Conservation (phyloP, 164 flowering plant species). For the Annona squamosa region DNA sequence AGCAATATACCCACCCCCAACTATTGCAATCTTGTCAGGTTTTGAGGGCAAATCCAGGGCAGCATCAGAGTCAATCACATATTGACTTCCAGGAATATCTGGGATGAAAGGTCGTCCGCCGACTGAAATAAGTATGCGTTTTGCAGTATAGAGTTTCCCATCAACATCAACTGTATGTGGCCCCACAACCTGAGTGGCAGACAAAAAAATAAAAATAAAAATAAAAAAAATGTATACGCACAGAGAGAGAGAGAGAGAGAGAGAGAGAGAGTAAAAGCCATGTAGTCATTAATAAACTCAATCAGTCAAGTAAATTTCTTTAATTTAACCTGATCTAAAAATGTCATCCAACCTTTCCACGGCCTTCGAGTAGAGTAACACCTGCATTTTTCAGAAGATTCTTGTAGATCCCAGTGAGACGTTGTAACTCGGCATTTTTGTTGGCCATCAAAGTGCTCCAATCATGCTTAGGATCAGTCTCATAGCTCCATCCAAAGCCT, state of each 20-base stretch:
- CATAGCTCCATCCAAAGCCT: constrained; percentile 95
- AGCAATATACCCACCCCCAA: constrained; percentile 97
- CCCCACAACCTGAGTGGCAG: constrained; percentile 55
- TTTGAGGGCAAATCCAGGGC: constrained; percentile 93
- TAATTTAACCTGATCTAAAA: constrained; percentile 17
- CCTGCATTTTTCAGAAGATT: constrained; percentile 78
- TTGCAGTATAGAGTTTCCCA: constrained; percentile 81
- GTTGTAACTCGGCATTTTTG: constrained; percentile 94
- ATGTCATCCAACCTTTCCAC: constrained; percentile 76
- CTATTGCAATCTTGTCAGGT: constrained; percentile 84
- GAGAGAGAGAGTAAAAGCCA: not conserved
- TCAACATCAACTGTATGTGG: constrained; percentile 91
- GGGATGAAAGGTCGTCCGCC: constrained; percentile 95
- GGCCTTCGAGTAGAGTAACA: constrained; percentile 81
- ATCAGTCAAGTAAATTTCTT: not conserved
- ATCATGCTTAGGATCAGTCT: constrained; percentile 79
- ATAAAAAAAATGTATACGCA: not conserved
- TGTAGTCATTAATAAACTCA: not conserved
- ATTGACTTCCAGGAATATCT: constrained; percentile 84
- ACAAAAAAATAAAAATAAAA: constrained; percentile 7
- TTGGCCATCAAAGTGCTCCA: constrained; percentile 92
- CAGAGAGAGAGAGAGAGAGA: not conserved
- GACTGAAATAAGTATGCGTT: constrained; percentile 78
- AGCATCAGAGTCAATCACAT: constrained; percentile 91
- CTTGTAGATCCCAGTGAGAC: constrained; percentile 92